Evolutionary conservation across 1,139 yeast genomes (phyloP), one percentile per base, ranked within the genome.

Genomic region (Zygosaccharomyces pseudobailii): DNA sequence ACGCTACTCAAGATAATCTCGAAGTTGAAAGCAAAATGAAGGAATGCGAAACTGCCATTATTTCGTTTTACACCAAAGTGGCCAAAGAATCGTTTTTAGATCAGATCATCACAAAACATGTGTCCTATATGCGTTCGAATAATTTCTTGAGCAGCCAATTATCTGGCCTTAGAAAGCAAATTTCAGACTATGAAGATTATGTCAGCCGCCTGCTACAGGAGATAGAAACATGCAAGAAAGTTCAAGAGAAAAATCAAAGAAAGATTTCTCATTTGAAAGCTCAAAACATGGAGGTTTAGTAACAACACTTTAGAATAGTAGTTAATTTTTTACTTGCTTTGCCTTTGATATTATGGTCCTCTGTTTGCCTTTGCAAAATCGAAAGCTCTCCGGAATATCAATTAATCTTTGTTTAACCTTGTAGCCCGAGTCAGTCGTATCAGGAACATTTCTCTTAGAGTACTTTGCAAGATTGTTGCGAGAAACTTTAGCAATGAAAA

Each of bases 61-160:
- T 48, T 10, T 36, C 40, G 9, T 59, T 59, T 36, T 59, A 55
- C 42, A 51, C 50, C 23, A 54, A 56, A 9, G 40, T 56, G 39
- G 62, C 59, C 36, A 56, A 46, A 25, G 41, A 45, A 24, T 44
- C 50, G 27, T 52, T 57, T 24, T 36, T 59, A 28, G 58, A 59
- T 30, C 59, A 57, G 45, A 38, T 56, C 22, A 49, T 58, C 9
- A 48, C 57, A 17, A 56, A 53, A 32, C 55, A 54, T 46, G 47
- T 56, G 1, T 47, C 58, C 9, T 49, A 50, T 31, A 53, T 54
- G 49, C 52, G 59, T 3, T 53, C 62, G 5, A 58, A 57, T 37
- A 44, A 47, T 17, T 58, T 59, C 47, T 43, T 57, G 27, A 55
- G 57, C 21, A 47, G 50, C n/a, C 54, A 59, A 40, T 48, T 58